Conservation (phyloP, 2,329 filamentous ascomycete species). For the Clonostachys rosea region DNA sequence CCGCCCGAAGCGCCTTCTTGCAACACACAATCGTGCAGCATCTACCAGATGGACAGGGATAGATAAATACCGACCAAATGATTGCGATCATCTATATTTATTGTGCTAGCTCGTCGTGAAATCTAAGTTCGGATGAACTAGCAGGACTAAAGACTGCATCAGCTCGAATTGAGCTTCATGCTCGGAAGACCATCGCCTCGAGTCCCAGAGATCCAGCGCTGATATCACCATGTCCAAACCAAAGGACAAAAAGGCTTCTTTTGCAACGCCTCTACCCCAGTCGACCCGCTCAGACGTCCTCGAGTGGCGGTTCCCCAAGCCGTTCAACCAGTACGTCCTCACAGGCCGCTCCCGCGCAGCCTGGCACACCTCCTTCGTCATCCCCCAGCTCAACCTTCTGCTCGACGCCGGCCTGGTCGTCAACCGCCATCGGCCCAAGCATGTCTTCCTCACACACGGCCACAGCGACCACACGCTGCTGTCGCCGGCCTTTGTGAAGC, state of each 20-base stretch:
- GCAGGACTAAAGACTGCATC: no score
- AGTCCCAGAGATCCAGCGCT: neutral
- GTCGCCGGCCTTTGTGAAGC: slow-evolving; percentile 33
- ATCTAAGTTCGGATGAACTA: no score
- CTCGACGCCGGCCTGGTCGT: slow-evolving; percentile 42
- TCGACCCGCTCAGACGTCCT: slow-evolving; percentile 36
- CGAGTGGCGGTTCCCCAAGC: slow-evolving; percentile 38
- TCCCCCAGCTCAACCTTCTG: slow-evolving; percentile 42
- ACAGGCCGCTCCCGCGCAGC: slow-evolving; percentile 42
- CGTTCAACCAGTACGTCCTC: slow-evolving; percentile 32
- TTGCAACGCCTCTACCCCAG: slow-evolving; percentile 37
- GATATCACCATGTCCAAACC: neutral
- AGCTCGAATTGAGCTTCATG: no score
- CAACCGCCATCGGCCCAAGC: slow-evolving; percentile 38
- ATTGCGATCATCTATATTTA: no score
- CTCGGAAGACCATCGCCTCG: neutral
- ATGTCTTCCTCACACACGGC: slow-evolving; percentile 45
- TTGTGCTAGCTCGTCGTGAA: no score
- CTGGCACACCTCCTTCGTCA: slow-evolving; percentile 46
- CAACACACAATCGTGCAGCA: no score
- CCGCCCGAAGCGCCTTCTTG: no score
- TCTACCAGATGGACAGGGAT: no score
- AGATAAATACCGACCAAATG: no score
- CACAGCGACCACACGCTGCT: slow-evolving; percentile 41
- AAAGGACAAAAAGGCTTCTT: slow-evolving; percentile 7